Evolutionary conservation across 148 eudicot genomes (phyloP).

Genomic region (Persicaria maculosa): DNA sequence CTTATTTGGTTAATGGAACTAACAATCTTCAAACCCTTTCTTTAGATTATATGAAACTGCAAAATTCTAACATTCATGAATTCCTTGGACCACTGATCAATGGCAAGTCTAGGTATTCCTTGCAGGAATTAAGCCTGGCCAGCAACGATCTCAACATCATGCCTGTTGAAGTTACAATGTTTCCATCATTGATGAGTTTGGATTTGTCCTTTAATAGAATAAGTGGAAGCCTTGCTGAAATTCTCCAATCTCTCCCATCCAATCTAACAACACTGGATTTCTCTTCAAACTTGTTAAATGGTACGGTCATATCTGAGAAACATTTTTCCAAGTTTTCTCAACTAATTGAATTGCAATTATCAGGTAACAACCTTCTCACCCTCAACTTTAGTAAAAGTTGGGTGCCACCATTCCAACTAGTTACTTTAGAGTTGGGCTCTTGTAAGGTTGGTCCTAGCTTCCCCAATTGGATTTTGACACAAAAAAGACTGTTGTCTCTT

Average conservation of each 20-base stretch:
- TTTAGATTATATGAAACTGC: neutral
- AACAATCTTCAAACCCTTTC: neutral
- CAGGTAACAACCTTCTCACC: neutral
- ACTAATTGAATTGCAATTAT: neutral
- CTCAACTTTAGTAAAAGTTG: neutral
- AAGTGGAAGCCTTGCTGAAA: neutral
- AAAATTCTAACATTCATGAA: neutral
- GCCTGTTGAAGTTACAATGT: neutral
- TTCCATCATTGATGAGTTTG: neutral
- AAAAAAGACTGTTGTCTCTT: neutral
- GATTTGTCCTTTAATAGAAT: neutral
- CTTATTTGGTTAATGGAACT: neutral
- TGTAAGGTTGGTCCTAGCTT: constrained; percentile 12
- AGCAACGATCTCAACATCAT: neutral
- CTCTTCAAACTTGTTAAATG: neutral
- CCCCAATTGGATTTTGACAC: constrained; percentile 20
- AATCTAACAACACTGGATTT: neutral
- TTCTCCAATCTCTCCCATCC: neutral
- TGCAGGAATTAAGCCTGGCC: neutral
- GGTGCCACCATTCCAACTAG: constrained; percentile 15
- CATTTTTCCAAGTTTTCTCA: neutral
- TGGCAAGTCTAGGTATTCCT: neutral
- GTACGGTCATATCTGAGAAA: neutral
- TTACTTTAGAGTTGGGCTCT: neutral
- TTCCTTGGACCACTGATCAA: neutral